Evolutionary conservation across 306 rosid species (phyloP), one percentile per base, ranked within the genome.

Genomic region (Lathyrus sativus): DNA sequence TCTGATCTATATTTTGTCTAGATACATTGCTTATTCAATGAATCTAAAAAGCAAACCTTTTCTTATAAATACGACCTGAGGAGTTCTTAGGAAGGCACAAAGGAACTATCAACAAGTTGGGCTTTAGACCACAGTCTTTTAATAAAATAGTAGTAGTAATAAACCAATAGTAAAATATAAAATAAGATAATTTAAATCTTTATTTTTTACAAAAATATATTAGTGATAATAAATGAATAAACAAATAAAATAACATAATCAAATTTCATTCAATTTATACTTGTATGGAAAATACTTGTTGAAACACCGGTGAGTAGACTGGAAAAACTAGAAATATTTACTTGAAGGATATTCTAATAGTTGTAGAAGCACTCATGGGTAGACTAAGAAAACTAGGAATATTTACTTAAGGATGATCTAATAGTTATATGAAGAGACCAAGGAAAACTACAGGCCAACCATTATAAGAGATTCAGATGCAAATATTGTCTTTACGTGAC

Each of bases 401-500:
- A 33, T 33, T 5, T 33, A 33, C 38, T 33, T 33, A 33, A 33
- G 38, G 38, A 33, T 33, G 38, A 33, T 33, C 11, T 18, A 18
- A 9, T 51, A 51, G 33, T 3, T 19, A 4, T 18, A 51, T 24
- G 10, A 12, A 12, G n/a, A 51, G 5, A 51, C 14, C 58, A 19
- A 51, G 22, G 58, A 51, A 51, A 51, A 51, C 12, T 22, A 22
- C 10, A 18, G 3, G 33, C 58, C n/a, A 51, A 51, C 58, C 7
- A 51, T 51, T 19, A 9, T 18, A 28, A 51, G 14, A 51, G n/a
- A 37, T 35, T 10, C 15, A 38, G 26, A 60, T 35, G 64, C 15
- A 58, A 31, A 33, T 58, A 37, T 11, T 57, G 41, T 37, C 65
- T 60, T 39, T 60, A 60, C 4, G 10, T 37, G 46, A 60, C 28